Conservation (phyloP, 2,329 filamentous ascomycete species). For the Aspergillus bombycis region DNA sequence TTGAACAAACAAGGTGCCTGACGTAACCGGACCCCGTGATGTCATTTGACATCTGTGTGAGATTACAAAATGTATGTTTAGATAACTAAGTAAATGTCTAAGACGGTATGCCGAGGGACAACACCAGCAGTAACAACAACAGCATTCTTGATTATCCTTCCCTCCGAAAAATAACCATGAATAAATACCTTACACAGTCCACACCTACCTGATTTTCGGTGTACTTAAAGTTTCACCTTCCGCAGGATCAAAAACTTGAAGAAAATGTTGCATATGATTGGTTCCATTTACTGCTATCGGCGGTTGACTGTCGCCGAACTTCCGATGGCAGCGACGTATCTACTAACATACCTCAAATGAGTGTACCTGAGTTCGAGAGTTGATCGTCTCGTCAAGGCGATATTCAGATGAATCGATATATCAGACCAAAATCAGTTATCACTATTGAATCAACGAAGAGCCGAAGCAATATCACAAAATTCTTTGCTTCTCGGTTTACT, state of each 20-base stretch:
- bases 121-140: no score
- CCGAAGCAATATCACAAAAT: no score
- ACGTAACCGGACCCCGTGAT: conserved; percentile 28
- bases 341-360: no score
- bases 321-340: not conserved
- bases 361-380: no score
- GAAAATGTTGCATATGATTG: not conserved
- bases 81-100: no score
- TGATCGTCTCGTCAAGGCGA: no score
- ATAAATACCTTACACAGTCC: not conserved
- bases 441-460: no score
- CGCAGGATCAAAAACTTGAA: not conserved
- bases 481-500: not conserved
- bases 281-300: not conserved
- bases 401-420: no score
- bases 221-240: not conserved
- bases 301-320: not conserved
- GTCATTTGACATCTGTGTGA: conserved; percentile 22
- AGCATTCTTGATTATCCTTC: not conserved
- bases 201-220: not conserved
- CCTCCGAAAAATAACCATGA: not conserved
- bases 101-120: not conserved
- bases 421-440: no score
- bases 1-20: conserved; percentile 23
- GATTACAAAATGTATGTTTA: not conserved